Conservation (phyloP, 1,139 yeast species). For the Debaryomyces nepalensis region DNA sequence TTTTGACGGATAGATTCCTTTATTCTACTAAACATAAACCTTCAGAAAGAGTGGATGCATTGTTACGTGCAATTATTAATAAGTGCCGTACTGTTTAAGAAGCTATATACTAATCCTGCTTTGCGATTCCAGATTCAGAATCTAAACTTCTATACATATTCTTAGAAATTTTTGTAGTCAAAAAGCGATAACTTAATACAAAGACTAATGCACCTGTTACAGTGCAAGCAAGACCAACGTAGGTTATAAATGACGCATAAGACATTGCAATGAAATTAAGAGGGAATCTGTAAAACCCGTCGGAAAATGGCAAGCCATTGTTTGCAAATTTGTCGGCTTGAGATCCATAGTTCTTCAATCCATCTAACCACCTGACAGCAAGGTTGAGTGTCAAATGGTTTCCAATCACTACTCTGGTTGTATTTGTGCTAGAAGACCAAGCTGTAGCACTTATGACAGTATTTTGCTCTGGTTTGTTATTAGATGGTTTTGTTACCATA, state of each 20-base stretch:
- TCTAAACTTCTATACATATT: constrained; percentile 27
- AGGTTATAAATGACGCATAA: constrained; percentile 26
- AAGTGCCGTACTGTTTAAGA: constrained; percentile 33
- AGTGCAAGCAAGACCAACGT: constrained; percentile 29
- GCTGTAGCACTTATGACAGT: constrained; percentile 59
- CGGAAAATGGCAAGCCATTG: constrained; percentile 40
- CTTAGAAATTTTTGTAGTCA: constrained; percentile 25
- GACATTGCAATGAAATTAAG: constrained; percentile 33
- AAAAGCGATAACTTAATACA: constrained; percentile 29
- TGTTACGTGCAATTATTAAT: constrained; percentile 46
- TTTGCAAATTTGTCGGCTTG: constrained; percentile 17
- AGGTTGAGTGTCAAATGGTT: constrained; percentile 61
- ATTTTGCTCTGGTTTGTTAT: constrained; percentile 33
- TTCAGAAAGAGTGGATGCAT: constrained; percentile 31
- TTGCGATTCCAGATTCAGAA: constrained; percentile 31
- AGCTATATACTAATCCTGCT: constrained; percentile 28
- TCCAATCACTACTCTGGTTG: constrained; percentile 69
- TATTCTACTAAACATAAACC: constrained; percentile 17
- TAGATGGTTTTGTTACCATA: constrained; percentile 49
- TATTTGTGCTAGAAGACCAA: constrained; percentile 66
- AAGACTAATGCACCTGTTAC: constrained; percentile 32
- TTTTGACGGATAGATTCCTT: constrained; percentile 36
- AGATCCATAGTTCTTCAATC: constrained; percentile 28
- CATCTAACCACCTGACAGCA: constrained; percentile 62
- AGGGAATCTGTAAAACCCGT: constrained; percentile 51